Evolutionary conservation across 768 basidiomycete genomes (phyloP), one percentile per base, ranked within the genome.

Genomic region (Leccinum boreale): DNA sequence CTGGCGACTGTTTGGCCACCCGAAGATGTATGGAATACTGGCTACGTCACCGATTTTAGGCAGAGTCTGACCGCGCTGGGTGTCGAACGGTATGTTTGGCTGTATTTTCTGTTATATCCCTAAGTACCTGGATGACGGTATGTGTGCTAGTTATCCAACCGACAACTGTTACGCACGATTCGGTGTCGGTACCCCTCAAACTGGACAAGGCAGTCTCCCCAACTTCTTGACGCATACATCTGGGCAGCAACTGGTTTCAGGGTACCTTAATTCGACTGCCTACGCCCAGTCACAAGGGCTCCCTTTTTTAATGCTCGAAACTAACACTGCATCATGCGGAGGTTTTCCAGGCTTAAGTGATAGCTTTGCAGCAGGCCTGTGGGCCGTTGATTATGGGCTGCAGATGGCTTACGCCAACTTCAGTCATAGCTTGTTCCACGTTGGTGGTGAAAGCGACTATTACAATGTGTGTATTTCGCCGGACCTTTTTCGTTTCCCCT

Each of bases 361-460:
- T 76, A 69, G 79, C 63, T 88, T 81, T 58, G 77, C 74, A 3
- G 84, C 78, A 0, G 76, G 79, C 1, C 65, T 85, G 1, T 85
- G 83, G 82, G 78, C 68, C 15, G 68, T 82, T 33, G 83, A 85
- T 66, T 81, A 80, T 63, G 76, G 77, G 3, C 71, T 85, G 15
- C 79, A 80, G 59, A 75, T 83, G 77, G 83, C 81, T 8, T 78
- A 70, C 52, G 73, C 64, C 56, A 82, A 82, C 64, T 81, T 72
- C 68, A 77, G 66, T 51, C 76, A 68, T 61, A 77, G 74, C 12
- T 61, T 77, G 44, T 69, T 78, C 42, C 78, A 89, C 59, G 73
- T 86, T 45, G 85, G 86, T 69, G 86, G 87, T 48, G 81, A 85
- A 70, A 79, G 78, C 57, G 83, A 81, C 1, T 84, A 75, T 66